Evolutionary conservation across 768 basidiomycete genomes (phyloP).

Genomic region (Boletus insuetus): DNA sequence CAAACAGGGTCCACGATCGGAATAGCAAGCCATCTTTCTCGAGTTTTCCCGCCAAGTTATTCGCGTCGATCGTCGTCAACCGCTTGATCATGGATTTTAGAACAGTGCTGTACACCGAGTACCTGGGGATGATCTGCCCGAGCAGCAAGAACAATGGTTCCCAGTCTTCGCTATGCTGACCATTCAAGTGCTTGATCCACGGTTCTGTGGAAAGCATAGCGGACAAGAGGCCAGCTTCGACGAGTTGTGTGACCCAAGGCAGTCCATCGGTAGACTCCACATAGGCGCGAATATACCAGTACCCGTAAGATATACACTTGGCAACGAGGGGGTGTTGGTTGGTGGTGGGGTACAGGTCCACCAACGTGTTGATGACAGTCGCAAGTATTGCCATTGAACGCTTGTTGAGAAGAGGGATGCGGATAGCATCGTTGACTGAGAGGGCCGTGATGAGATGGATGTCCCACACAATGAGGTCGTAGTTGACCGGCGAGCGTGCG

Average conservation of each 20-base stretch:
- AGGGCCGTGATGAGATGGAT: constrained; percentile 27
- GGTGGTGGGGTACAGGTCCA: constrained; percentile 2
- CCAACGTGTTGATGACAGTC: constrained; percentile 15
- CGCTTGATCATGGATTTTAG: constrained; percentile 17
- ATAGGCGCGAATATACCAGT: constrained; percentile 31
- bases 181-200: constrained; percentile 22
- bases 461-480: constrained; percentile 30
- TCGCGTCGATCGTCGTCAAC: constrained; percentile 12
- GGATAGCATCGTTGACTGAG: constrained; percentile 25
- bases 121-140: constrained; percentile 24
- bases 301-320: constrained; percentile 27
- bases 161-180: constrained; percentile 26
- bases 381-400: constrained; percentile 19
- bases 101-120: constrained; percentile 23
- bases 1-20: constrained; percentile 21
- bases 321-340: constrained; percentile 14
- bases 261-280: constrained; percentile 26
- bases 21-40: constrained; percentile 15
- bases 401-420: constrained; percentile 22
- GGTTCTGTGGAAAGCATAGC: constrained; percentile 27
- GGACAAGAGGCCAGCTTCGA: constrained; percentile 25
- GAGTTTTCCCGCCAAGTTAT: constrained; percentile 11
- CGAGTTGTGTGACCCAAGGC: constrained; percentile 24
- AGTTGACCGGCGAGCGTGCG: constrained; percentile 20
- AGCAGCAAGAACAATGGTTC: constrained; percentile 27